Percentiles rank a stretch among this genome's conserved stretches.
Conservation (phyloP, 2,329 filamentous ascomycete genomes). For the Lachnellula subtilissima region DNA sequence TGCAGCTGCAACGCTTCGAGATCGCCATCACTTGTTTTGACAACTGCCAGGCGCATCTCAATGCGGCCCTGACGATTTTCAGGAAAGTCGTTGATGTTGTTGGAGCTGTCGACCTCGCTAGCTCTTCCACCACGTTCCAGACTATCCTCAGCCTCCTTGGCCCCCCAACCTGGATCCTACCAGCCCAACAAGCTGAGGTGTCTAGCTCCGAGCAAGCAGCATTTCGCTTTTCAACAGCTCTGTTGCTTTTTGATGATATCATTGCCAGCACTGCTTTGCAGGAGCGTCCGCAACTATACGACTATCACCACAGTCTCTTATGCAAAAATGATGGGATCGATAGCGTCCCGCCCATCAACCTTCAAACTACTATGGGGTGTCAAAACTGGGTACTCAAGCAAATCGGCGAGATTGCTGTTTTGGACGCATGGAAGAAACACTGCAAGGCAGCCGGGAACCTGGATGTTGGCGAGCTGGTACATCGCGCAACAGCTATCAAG, state of each 20-base stretch:
- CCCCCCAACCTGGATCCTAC: neutral
- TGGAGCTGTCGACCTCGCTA: too few species aligned
- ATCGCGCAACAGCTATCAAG: conserved; percentile 38
- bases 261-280: conserved; percentile 44
- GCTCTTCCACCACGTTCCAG: too few species aligned
- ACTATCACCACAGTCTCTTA: conserved; percentile 40
- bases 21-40: conserved; percentile 42
- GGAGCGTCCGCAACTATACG: conserved; percentile 36
- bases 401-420: conserved; percentile 46
- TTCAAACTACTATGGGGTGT: conserved; percentile 49
- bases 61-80: conserved; percentile 45
- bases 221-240: conserved; percentile 45
- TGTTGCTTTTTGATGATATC: conserved; percentile 45
- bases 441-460: conserved; percentile 39
- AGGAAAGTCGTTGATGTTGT: conserved; percentile 4
- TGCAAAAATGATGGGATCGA: neutral
- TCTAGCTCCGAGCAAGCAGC: conserved; percentile 42
- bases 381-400: conserved; percentile 50
- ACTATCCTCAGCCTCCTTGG: neutral
- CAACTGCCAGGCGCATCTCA: conserved; percentile 46
- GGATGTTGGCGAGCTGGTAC: conserved; percentile 39
- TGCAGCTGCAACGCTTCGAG: conserved; percentile 49
- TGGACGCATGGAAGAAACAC: conserved; percentile 53
- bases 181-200: conserved; percentile 11
- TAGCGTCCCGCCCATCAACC: conserved; percentile 28